phyloP scores from a whole-genome alignment of 2,329 filamentous ascomycete genomes.

The Colletotrichum endophyticum region DNA sequence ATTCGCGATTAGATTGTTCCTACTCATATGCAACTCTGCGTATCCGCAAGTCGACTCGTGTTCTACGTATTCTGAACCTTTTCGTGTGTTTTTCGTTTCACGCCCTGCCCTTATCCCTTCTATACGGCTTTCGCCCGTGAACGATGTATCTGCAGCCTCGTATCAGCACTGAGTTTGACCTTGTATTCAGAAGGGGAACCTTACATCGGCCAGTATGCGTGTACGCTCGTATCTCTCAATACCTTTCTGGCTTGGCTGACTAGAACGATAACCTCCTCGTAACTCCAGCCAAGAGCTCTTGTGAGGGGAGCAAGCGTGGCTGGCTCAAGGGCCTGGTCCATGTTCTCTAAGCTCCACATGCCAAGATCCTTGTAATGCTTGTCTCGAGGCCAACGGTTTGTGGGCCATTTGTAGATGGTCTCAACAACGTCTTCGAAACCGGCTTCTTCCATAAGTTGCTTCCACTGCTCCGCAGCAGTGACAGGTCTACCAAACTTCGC shows the following conservation, averaged over 20 bases:
- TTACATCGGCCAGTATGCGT: slow-evolving; percentile 25
- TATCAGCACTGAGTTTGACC: background rate
- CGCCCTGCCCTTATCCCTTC: background rate
- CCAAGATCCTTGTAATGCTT: slow-evolving; percentile 18
- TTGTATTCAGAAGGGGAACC: background rate
- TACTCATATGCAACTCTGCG: background rate
- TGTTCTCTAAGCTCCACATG: slow-evolving; percentile 29
- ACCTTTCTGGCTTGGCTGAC: slow-evolving; percentile 25
- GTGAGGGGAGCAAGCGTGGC: slow-evolving; percentile 40
- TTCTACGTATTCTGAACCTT: background rate
- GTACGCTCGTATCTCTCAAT: slow-evolving; percentile 25
- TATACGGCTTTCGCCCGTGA: background rate
- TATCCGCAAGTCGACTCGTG: background rate
- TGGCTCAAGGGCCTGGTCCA: slow-evolving; percentile 34
- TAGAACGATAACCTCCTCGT: slow-evolving; percentile 30
- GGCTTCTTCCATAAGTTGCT: slow-evolving; percentile 16
- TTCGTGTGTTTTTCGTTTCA: background rate
- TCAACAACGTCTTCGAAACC: slow-evolving; percentile 3
- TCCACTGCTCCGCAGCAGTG: slow-evolving; percentile 33
- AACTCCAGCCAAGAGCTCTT: slow-evolving; percentile 37
- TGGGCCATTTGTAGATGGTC: slow-evolving; percentile 10
- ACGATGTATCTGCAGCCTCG: background rate
- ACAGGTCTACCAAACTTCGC: slow-evolving; percentile 31
- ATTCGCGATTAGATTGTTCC: background rate
- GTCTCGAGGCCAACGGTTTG: slow-evolving; percentile 24